Evolutionary conservation across 768 basidiomycete species (phyloP), one percentile per base, ranked within the genome.

Genomic region (Hemileccinum rubropunctum): DNA sequence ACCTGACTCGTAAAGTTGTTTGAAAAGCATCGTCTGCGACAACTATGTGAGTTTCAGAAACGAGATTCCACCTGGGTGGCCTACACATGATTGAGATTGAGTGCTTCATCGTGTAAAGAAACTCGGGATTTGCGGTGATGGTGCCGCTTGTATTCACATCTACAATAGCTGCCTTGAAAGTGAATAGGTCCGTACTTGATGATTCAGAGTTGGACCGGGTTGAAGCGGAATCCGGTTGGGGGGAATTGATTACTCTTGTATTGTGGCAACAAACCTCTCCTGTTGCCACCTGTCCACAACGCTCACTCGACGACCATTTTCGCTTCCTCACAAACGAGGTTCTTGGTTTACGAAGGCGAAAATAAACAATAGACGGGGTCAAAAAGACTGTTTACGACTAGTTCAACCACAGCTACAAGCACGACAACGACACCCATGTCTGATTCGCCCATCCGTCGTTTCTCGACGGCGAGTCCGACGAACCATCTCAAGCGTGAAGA

Each of bases 401-500:
- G 2, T 4, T 30, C 48, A 11, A 43, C 42, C 28, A 47, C 45
- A 46, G 26, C 27, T 37, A 18, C 13, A 42, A 6, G 17, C 32
- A 4, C 34, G n/a, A 35, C 50, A 37, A 41, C 41, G 13, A 30
- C 42, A 47, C 5, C n/a, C 21, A 69, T 67, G 66, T 58, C 67
- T 23, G 64, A 62, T 43, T 68, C 86, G 26, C 83, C 86, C 36
- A 70, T 84, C 43, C 78, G 75, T 45, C 69, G 82, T 50, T 75
- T 84, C 48, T 82, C 83, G 11, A 71, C 73, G 3, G 73, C 77
- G 30, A 81, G 76, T 60, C 71, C 81, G 34, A 76, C 73, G 52
- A 79, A 71, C 48, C 78, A 63, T 10, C 28, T 68, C 17, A 67
- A 78, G 55, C 68, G 74, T 34, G 80, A 84, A 59, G 89, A 91